Percentiles rank a stretch among this genome's conserved stretches.
These are phyloP conservation scores for Torulaspora quercuum DNA, from an alignment of 805 yeast genomes.

Conservation along the genomic window DNA sequence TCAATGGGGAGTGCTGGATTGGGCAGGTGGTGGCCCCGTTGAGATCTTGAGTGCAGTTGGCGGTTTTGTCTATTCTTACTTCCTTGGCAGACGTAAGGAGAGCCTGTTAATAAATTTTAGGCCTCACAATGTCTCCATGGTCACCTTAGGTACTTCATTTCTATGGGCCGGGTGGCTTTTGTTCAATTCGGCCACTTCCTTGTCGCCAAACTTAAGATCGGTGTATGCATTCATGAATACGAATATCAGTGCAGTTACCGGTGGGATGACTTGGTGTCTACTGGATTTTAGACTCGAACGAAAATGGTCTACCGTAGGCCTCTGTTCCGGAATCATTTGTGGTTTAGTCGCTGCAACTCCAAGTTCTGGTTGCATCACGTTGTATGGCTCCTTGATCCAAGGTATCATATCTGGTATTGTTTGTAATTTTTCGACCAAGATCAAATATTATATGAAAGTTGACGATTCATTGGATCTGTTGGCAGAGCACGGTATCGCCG, in stretches of 20 bases:
- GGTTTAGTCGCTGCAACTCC: slow-evolving; percentile 98
- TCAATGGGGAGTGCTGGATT: slow-evolving; percentile 88
- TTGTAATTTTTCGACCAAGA: slow-evolving; percentile 86
- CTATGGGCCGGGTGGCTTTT: slow-evolving; percentile 97
- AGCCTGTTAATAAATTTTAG: slow-evolving; percentile 77
- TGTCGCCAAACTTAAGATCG: slow-evolving; percentile 77
- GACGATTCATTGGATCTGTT: slow-evolving; percentile 93
- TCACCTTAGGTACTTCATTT: slow-evolving; percentile 80
- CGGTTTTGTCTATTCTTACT: slow-evolving; percentile 81
- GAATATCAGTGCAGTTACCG: slow-evolving; percentile 83
- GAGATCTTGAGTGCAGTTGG: slow-evolving; percentile 89
- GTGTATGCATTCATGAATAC: slow-evolving; percentile 90
- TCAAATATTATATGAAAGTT: slow-evolving; percentile 73
- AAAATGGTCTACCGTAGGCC: slow-evolving; percentile 92
- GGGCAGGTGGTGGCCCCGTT: slow-evolving; percentile 98
- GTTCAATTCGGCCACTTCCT: slow-evolving; percentile 88
- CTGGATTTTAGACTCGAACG: slow-evolving; percentile 83
- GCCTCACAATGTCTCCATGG: slow-evolving; percentile 91
- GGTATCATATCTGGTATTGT: slow-evolving; percentile 78
- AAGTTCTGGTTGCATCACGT: slow-evolving; percentile 82
- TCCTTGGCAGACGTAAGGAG: slow-evolving; percentile 75
- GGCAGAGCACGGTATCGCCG: slow-evolving; percentile 99
- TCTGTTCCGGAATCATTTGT: slow-evolving; percentile 92
- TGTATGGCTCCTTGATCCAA: slow-evolving; percentile 85
- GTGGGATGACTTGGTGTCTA: slow-evolving; percentile 88